Percentiles rank a stretch among this genome's conserved stretches.
Conservation (phyloP, 306 rosid species). For the Carpinus viminea region DNA sequence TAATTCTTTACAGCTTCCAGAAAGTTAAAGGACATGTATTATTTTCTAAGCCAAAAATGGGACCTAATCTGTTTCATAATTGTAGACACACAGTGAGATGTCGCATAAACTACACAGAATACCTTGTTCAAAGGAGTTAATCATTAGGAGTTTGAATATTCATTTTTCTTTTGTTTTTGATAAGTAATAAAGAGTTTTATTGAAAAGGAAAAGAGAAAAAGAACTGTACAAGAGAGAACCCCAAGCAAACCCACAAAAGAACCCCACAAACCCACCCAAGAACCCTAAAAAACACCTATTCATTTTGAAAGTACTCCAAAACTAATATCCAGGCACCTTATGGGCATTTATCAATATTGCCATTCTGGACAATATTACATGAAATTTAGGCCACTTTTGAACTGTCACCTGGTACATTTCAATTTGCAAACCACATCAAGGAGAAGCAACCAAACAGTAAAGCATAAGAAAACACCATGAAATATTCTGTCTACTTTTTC, state of each 20-base stretch:
- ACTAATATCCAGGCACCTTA: not conserved
- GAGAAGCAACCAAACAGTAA: constrained; percentile 2
- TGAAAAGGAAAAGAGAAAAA: no score
- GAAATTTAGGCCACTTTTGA: not conserved
- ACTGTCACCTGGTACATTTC: not conserved
- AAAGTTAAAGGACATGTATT: not conserved
- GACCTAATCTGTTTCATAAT: not conserved
- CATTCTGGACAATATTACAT: not conserved
- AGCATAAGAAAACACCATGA: not conserved
- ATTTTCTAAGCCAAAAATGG: not conserved
- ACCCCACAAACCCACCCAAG: no score
- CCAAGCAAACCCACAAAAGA: no score
- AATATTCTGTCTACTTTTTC: not conserved
- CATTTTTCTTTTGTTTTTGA: no score
- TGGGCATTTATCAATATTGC: not conserved
- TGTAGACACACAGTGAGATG: not conserved
- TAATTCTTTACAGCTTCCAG: not conserved
- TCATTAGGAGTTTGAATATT: not conserved
- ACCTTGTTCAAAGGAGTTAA: not conserved
- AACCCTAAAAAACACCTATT: no score
- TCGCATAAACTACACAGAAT: not conserved
- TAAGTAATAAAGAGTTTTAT: no score
- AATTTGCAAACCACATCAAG: not conserved
- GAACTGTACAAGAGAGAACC: no score
- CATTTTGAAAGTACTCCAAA: not conserved